Evolutionary conservation across 2,329 filamentous ascomycete species (phyloP), one percentile per base, ranked within the genome.

Genomic region (Fusarium brachygibbosum): DNA sequence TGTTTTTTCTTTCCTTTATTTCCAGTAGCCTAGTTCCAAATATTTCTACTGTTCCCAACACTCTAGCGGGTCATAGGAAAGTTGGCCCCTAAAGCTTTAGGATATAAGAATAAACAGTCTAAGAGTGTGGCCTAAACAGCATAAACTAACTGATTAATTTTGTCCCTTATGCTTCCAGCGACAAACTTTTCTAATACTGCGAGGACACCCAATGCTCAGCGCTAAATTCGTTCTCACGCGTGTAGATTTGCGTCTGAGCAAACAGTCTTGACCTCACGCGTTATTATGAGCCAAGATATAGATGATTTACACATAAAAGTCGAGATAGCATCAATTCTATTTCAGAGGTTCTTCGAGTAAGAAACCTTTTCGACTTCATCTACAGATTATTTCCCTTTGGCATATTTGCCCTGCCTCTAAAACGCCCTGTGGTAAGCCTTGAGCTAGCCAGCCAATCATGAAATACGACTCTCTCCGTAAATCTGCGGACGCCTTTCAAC

Each of bases 381-480:
- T 13, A 44, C 21, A 17, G 14, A 28, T 7, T 19, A n/a, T 19
- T n/a, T 21, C 6, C 16, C 19, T 40, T 44, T 14, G 13, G 21
- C 29, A 19, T 23, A 34, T 31, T 50, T 70, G 53, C 25, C 63
- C 25, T 40, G 48, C 28, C 58, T 42, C 41, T 17, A 44, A 45
- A 61, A 52, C 49, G 57, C 66, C 66, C 57, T 19, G 37, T 25
- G 19, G 40, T 59, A 16, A 49, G 66, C 66, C 66, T 70, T 23
- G 41, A 28, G 19, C 35, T 31, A 38, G 21, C 35, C 21, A 14
- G 21, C 61, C 34, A 50, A 37, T 56, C 52, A 42, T 32, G 14
- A 7, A 35, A 48, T 13, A 29, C n/a, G 25, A 34, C 19, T 23
- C 28, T 41, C 49, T 37, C 32, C 32, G 41, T 31, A 21, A 28